These are phyloP conservation scores for Dendrobium chrysotoxum DNA, from an alignment of 106 monocot species.

Conservation along the genomic window DNA sequence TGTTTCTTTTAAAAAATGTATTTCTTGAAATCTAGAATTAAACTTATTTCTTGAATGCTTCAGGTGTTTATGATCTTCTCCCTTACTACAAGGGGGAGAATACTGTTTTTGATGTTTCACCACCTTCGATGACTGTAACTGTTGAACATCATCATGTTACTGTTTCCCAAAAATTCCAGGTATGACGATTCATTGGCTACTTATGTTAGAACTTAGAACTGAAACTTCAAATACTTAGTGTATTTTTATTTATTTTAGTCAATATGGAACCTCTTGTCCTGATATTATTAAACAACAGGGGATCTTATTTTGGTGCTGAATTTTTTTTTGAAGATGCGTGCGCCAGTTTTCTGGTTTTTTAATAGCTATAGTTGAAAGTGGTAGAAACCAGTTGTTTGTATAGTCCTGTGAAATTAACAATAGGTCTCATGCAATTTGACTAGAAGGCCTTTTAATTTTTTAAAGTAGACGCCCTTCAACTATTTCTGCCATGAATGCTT, in stretches of 20 bases:
- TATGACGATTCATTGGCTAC: constrained; percentile 11
- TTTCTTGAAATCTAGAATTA: not conserved
- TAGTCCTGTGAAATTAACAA: not conserved
- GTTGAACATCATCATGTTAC: constrained; percentile 67
- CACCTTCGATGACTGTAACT: constrained; percentile 64
- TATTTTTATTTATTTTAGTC: not conserved
- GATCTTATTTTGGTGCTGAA: not conserved
- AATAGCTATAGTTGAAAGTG: not conserved
- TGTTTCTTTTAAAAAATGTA: not conserved
- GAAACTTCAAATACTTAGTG: not conserved
- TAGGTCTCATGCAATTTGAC: not conserved
- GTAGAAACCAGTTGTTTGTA: not conserved
- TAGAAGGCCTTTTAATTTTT: not conserved
- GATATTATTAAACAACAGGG: not conserved
- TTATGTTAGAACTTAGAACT: not conserved
- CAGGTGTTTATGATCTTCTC: constrained; percentile 78
- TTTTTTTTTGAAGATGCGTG: not conserved
- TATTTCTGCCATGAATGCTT: not conserved
- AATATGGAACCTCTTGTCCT: not conserved
- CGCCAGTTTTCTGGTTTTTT: not conserved
- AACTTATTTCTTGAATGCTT: constrained; percentile 4
- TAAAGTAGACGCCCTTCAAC: not conserved
- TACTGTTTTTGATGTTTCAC: constrained; percentile 92
- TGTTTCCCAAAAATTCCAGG: constrained; percentile 78
- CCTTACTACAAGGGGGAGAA: constrained; percentile 98